A percentile compares a stretch with the other conserved stretches of the same genome.
Conservation (phyloP, 1,284 basidiomycete species). For the Ganoderma meredithae region DNA sequence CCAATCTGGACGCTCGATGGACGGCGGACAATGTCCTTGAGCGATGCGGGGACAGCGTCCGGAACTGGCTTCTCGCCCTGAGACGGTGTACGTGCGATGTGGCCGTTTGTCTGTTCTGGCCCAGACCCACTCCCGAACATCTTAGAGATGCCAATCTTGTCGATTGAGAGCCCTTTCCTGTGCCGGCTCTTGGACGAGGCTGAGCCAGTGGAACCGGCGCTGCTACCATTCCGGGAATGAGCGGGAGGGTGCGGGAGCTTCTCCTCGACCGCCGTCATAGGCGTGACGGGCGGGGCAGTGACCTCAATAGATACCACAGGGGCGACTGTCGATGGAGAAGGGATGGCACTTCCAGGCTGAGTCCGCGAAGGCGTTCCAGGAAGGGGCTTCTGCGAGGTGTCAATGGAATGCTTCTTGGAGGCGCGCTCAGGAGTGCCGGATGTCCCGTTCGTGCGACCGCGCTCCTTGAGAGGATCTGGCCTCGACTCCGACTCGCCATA, state of each 20-base stretch:
- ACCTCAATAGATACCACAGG: constrained; percentile 55
- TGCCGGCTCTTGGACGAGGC: constrained; percentile 56
- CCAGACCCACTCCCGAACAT: constrained; percentile 52
- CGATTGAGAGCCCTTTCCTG: constrained; percentile 70
- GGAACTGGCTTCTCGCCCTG: constrained; percentile 24
- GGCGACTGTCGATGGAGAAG: constrained; percentile 22
- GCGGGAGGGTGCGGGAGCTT: constrained; percentile 26
- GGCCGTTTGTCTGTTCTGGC: constrained; percentile 35
- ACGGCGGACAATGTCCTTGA: constrained; percentile 37
- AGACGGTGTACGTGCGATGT: constrained; percentile 44
- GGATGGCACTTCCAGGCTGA: constrained; percentile 27
- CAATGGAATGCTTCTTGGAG: constrained; percentile 43
- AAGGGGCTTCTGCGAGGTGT: constrained; percentile 43
- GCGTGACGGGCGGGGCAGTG: constrained; percentile 55
- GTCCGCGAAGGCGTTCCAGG: constrained; percentile 41
- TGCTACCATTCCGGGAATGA: constrained; percentile 33
- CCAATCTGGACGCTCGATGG: constrained; percentile 47
- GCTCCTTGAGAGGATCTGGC: constrained; percentile 38
- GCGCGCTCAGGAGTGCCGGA: constrained; percentile 26
- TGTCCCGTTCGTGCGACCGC: constrained; percentile 32
- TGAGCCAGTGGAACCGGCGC: constrained; percentile 39
- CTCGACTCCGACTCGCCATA: constrained; percentile 61
- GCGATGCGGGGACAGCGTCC: constrained; percentile 23
- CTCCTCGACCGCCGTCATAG: constrained; percentile 46
- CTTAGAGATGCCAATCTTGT: constrained; percentile 78